A percentile compares a stretch with the other conserved stretches of the same genome.
These are phyloP conservation scores for Echium plantagineum DNA, from an alignment of 257 asterid genomes.

Conservation along the genomic window DNA sequence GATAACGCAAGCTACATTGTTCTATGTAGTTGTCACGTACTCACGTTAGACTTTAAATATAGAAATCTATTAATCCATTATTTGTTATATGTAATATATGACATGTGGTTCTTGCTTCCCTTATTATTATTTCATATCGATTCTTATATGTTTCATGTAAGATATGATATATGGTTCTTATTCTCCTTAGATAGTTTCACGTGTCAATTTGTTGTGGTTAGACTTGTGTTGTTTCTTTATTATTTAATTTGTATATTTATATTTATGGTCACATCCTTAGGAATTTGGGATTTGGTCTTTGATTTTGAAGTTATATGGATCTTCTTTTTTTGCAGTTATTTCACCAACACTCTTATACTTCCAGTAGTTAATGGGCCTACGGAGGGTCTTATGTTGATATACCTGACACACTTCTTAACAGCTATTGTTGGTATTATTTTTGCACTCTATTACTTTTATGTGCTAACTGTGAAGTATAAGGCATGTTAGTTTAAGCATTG, in stretches of 20 bases:
- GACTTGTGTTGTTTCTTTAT: neutral
- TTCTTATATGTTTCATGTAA: too few species aligned
- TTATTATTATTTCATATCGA: neutral
- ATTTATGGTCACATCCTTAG: neutral
- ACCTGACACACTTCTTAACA: constrained; percentile 56
- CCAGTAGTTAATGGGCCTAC: constrained; percentile 93
- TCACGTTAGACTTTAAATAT: neutral
- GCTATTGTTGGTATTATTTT: constrained; percentile 52
- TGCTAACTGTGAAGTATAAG: neutral
- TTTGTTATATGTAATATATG: neutral
- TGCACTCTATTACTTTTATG: constrained; percentile 2
- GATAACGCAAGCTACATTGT: neutral
- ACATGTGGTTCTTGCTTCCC: neutral
- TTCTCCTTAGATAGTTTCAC: neutral
- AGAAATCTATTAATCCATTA: neutral
- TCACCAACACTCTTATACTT: constrained; percentile 87
- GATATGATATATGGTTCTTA: neutral
- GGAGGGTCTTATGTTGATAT: constrained; percentile 82
- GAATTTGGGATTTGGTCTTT: neutral
- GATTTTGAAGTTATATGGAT: neutral
- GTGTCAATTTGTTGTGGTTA: neutral
- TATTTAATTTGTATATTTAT: neutral
- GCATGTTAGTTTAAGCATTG: neutral
- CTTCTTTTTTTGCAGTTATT: constrained; percentile 48
- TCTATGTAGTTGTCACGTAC: neutral